These are phyloP conservation scores for Epichloe sylvatica DNA, from an alignment of 2,329 filamentous ascomycete species.

Conservation along the genomic window DNA sequence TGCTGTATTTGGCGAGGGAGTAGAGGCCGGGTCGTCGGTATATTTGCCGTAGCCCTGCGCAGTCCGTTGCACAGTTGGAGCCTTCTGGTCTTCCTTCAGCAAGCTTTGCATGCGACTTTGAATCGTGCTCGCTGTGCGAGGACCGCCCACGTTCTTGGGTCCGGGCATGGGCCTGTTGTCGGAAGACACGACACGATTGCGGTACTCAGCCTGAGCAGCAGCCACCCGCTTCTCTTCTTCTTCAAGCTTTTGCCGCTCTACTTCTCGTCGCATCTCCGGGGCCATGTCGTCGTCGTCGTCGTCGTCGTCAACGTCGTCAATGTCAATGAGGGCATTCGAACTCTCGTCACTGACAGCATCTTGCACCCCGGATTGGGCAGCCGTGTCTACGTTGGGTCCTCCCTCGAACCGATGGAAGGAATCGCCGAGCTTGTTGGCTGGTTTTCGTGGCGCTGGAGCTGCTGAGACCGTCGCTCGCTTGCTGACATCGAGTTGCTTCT, in stretches of 20 bases:
- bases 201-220: conserved; percentile 77
- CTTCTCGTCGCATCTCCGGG: conserved; percentile 78
- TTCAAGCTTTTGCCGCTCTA: conserved; percentile 67
- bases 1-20: conserved; percentile 23
- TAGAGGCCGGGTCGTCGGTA: conserved; percentile 40
- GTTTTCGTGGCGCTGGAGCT: conserved; percentile 62
- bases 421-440: conserved; percentile 83
- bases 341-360: conserved; percentile 25
- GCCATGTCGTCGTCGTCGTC: conserved; percentile 60
- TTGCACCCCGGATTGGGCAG: background rate
- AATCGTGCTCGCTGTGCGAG: conserved; percentile 60
- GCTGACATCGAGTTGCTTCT: conserved; percentile 31
- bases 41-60: conserved; percentile 85
- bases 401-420: conserved; percentile 85
- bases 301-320: conserved; percentile 42
- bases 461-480: conserved; percentile 66
- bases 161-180: conserved; percentile 26
- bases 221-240: conserved; percentile 86
- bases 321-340: conserved; percentile 47
- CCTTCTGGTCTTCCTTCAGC: conserved; percentile 60
- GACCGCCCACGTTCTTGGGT: conserved; percentile 43
- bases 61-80: conserved; percentile 46
- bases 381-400: conserved; percentile 13
- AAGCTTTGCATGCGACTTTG: conserved; percentile 82
- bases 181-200: conserved; percentile 45